Evolutionary conservation across 768 basidiomycete species (phyloP), one percentile per base, ranked within the genome.

Genomic region (Suillus placidus): DNA sequence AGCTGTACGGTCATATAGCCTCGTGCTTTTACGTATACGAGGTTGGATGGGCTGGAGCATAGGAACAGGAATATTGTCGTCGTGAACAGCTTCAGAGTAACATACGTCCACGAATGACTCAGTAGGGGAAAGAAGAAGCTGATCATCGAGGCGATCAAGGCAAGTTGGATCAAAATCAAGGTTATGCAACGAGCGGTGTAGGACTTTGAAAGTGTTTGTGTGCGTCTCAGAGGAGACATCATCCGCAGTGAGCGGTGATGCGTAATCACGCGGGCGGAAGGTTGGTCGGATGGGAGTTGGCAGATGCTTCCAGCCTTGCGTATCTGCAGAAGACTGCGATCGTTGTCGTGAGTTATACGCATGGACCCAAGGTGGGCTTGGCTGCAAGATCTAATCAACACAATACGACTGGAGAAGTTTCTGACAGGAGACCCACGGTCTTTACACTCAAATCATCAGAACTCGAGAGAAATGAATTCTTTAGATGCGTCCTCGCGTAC

Each of bases 31-130:
- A 60, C 77, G 77, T 71, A 77, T 73, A 38, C 69, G 76, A 7
- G 76, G 76, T 43, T 77, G 75, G 23, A 77, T 38, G n/a, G 77
- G 76, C 42, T 77, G 77, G 1, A 77, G 65, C 0, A 68, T 18
- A 5, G 77, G 77, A 0, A 77, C 77, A 12, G 72, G 68, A 6
- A 63, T 45, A 18, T 10, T 10, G 43, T 70, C 67, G 43, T 79
- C 78, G 40, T 77, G 72, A n/a, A 82, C 78, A 8, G 82, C 81
- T 54, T 74, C 75, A 14, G 77, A 68, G 64, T 81, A 83, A 66
- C 82, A 83, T 2, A 80, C 62, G 58, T 82, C 82, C 5, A 80
- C 79, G 67, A 82, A 83, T 32, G 81, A 75, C 32, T 80, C 79
- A 3, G 75, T 70, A 12, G 82, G 82, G 0, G 77, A 75, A 37